A percentile compares a stretch with the other conserved stretches of the same genome.
Evolutionary conservation across 2,329 filamentous ascomycete species (phyloP).

Genomic region (Passalora sequoiae): DNA sequence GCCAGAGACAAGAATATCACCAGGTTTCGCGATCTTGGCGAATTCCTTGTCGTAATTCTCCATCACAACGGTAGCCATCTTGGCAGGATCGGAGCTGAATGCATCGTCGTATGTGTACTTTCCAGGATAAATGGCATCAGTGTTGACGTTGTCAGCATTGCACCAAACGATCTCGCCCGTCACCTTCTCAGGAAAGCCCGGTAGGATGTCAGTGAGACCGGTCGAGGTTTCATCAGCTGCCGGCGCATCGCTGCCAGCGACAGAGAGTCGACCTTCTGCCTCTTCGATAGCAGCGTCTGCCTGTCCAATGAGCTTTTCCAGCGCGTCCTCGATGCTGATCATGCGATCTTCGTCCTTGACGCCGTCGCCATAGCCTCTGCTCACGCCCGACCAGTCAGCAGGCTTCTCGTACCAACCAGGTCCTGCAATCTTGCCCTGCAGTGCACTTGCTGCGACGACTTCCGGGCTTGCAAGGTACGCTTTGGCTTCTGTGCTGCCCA

Average conservation of each 20-base stretch:
- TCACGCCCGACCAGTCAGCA: constrained; percentile 60
- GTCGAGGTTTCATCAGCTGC: constrained; percentile 27
- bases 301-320: constrained; percentile 66
- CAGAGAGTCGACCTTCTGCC: constrained; percentile 47
- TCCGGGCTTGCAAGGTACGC: constrained; percentile 87
- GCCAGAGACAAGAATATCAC: constrained; percentile 78
- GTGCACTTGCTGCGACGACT: constrained; percentile 82
- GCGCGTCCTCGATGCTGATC: constrained; percentile 61
- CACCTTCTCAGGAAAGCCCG: constrained; percentile 80
- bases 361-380: constrained; percentile 67
- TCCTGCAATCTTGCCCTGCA: constrained; percentile 66
- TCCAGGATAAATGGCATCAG: constrained; percentile 86
- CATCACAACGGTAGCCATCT: constrained; percentile 90
- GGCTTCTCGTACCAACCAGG: constrained; percentile 75
- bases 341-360: constrained; percentile 60
- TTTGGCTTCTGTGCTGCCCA: constrained; percentile 74
- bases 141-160: constrained; percentile 83
- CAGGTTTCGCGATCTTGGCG: constrained; percentile 54
- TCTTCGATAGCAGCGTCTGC: constrained; percentile 58
- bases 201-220: constrained; percentile 63
- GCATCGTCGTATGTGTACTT: constrained; percentile 91
- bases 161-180: constrained; percentile 83
- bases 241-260: constrained; percentile 31
- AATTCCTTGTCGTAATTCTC: constrained; percentile 83
- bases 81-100: constrained; percentile 63